Conservation (phyloP, 805 yeast species). For the Blastobotrys chiropterorum region DNA sequence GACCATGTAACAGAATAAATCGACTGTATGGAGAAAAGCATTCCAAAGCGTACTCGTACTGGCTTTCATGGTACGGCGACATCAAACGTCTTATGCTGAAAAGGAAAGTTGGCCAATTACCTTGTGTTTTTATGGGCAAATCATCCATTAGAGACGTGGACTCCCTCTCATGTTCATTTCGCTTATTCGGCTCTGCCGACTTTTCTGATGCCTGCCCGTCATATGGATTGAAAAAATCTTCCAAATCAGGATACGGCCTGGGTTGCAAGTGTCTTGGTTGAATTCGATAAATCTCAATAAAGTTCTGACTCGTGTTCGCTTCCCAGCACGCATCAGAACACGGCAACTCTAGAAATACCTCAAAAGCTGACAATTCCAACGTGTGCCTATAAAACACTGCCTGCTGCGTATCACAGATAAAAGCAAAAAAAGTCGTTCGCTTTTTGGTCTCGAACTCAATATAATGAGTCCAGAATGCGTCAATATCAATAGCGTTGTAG, state of each 20-base stretch:
- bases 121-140: slow-evolving; percentile 13
- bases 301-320: slow-evolving; percentile 23
- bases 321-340: slow-evolving; percentile 42
- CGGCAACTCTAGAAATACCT: slow-evolving; percentile 40
- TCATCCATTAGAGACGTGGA: slow-evolving; percentile 7
- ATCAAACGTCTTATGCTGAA: slow-evolving; percentile 29
- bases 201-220: background rate
- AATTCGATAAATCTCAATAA: slow-evolving; percentile 5
- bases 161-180: slow-evolving; percentile 3
- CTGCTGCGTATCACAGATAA: slow-evolving; percentile 37
- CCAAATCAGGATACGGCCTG: slow-evolving; percentile 10
- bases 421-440: slow-evolving; percentile 38
- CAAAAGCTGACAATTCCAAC: slow-evolving; percentile 37
- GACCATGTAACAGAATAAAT: slow-evolving; percentile 35
- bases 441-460: slow-evolving; percentile 38
- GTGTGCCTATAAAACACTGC: slow-evolving; percentile 32
- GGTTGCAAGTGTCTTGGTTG: slow-evolving; percentile 12
- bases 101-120: slow-evolving; percentile 32
- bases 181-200: background rate
- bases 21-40: slow-evolving; percentile 36
- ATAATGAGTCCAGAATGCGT: slow-evolving; percentile 36
- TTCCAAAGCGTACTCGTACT: slow-evolving; percentile 30
- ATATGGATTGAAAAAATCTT: slow-evolving; percentile 2
- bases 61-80: slow-evolving; percentile 28
- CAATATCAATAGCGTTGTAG: slow-evolving; percentile 14